Evolutionary conservation across 1,284 basidiomycete species (phyloP).

Genomic region (Irpex sp.): DNA sequence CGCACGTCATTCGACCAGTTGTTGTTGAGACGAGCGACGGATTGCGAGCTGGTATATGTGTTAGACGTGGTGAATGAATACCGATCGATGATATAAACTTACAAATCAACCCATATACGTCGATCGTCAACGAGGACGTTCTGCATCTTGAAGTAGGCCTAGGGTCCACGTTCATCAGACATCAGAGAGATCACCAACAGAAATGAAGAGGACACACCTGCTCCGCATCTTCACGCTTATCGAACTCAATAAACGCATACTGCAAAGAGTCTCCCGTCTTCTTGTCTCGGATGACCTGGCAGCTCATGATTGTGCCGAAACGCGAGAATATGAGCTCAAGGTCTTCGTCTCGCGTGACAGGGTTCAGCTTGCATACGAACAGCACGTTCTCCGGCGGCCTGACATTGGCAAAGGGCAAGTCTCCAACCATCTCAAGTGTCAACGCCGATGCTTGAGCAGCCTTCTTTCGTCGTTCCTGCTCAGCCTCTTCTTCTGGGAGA

Average conservation of each 20-base stretch:
- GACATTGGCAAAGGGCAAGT: constrained; percentile 96
- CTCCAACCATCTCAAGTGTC: constrained; percentile 98
- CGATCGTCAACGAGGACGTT: constrained; percentile 98
- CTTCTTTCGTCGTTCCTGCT: constrained; percentile 71
- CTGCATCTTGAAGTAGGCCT: constrained; percentile 99
- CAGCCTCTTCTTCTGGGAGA: constrained; percentile 78
- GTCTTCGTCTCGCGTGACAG: constrained; percentile 93
- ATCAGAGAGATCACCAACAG: too few relatives aligned
- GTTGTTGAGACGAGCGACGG: constrained; percentile 71
- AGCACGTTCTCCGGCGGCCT: constrained; percentile 97
- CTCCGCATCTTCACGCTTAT: constrained; percentile 88
- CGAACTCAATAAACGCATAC: constrained; percentile 99
- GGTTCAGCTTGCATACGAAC: constrained; percentile 98
- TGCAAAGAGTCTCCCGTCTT: constrained; percentile 94
- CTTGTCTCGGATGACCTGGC: constrained; percentile 95
- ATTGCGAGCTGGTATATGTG: constrained; percentile 65
- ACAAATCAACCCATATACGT: constrained; percentile 98
- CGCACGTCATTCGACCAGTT: constrained; percentile 71
- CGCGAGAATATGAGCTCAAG: constrained; percentile 95
- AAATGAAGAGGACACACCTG: constrained; percentile 47
- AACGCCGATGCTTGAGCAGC: constrained; percentile 91
- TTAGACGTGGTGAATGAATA: constrained; percentile 12
- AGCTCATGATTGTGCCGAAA: constrained; percentile 93
- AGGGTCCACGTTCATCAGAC: background rate
- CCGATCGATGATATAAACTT: constrained; percentile 21